A percentile compares a stretch with the other conserved stretches of the same genome.
Evolutionary conservation across 768 basidiomycete genomes (phyloP).

Genomic region (Galerina marginata): DNA sequence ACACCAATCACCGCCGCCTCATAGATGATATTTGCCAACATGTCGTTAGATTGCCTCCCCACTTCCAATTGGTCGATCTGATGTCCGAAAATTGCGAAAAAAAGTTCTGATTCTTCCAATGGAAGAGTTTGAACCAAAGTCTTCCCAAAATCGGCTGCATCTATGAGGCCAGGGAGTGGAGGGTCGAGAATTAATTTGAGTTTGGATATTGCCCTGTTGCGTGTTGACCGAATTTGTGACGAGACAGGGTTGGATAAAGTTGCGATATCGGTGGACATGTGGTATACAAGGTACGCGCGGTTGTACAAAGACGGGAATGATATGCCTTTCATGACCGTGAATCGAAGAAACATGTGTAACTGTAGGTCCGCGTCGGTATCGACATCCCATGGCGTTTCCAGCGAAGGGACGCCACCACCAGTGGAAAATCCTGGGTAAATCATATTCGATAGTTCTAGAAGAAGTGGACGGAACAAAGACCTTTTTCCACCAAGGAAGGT

Average conservation of each 20-base stretch:
- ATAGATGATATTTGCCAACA: slow-evolving; percentile 26
- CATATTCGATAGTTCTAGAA: slow-evolving; percentile 10
- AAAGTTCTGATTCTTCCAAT: slow-evolving; percentile 23
- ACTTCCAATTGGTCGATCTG: slow-evolving; percentile 19
- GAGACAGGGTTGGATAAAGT: slow-evolving; percentile 24
- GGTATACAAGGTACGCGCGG: slow-evolving; percentile 26
- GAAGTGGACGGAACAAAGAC: slow-evolving; percentile 19
- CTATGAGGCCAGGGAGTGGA: slow-evolving; percentile 6
- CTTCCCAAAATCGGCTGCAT: not conserved
- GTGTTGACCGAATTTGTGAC: slow-evolving; percentile 17
- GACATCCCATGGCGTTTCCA: slow-evolving; percentile 8
- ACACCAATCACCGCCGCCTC: slow-evolving; percentile 32
- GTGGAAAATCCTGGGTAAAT: slow-evolving; percentile 4
- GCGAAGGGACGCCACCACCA: not conserved
- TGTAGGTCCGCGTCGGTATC: slow-evolving; percentile 21
- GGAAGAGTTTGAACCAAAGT: slow-evolving; percentile 23
- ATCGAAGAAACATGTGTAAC: slow-evolving; percentile 21
- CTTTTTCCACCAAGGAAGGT: slow-evolving; percentile 24
- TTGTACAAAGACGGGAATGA: slow-evolving; percentile 28
- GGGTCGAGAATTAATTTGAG: slow-evolving; percentile 18
- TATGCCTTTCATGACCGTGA: slow-evolving; percentile 12
- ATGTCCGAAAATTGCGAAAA: slow-evolving; percentile 24
- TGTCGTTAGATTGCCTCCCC: slow-evolving; percentile 18
- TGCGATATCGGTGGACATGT: slow-evolving; percentile 24
- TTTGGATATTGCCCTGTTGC: slow-evolving; percentile 8